Conservation (phyloP, 768 basidiomycete genomes). For the Udeniomyces megalosporus region DNA sequence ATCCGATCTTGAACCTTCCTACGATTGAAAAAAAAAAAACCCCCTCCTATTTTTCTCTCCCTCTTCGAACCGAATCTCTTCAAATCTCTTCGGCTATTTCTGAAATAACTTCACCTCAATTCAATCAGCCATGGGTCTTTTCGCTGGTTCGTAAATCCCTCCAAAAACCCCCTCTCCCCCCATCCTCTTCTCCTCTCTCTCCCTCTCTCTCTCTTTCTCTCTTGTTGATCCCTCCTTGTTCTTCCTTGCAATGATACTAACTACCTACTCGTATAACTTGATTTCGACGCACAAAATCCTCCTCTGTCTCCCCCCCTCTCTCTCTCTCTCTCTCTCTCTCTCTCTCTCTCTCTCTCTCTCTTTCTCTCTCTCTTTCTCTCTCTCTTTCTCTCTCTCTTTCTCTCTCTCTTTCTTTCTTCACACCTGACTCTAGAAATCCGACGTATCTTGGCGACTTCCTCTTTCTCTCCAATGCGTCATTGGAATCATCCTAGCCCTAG, state of each 20-base stretch:
- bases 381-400: background rate
- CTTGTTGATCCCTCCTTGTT: background rate
- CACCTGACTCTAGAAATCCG: slow-evolving; percentile 35
- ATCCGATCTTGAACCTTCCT: background rate
- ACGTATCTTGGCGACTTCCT: slow-evolving; percentile 82
- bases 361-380: background rate
- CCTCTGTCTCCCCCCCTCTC: too few relatives aligned
- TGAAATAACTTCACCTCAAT: too few relatives aligned
- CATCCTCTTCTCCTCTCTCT: background rate
- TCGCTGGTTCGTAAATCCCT: background rate
- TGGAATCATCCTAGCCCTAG: slow-evolving; percentile 58
- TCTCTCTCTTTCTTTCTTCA: background rate
- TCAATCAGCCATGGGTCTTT: too few relatives aligned
- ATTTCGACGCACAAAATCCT: background rate
- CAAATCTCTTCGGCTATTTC: too few relatives aligned
- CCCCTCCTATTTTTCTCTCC: background rate
- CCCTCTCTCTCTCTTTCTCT: background rate
- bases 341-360: background rate
- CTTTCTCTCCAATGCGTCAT: slow-evolving; percentile 59
- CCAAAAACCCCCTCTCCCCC: background rate
- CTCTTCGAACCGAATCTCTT: too few relatives aligned
- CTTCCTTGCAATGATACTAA: background rate
- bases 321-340: background rate
- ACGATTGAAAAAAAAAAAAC: background rate
- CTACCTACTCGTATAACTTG: background rate